phyloP scores from a whole-genome alignment of 805 yeast genomes.

The Wickerhamomyces sydowiorum region DNA sequence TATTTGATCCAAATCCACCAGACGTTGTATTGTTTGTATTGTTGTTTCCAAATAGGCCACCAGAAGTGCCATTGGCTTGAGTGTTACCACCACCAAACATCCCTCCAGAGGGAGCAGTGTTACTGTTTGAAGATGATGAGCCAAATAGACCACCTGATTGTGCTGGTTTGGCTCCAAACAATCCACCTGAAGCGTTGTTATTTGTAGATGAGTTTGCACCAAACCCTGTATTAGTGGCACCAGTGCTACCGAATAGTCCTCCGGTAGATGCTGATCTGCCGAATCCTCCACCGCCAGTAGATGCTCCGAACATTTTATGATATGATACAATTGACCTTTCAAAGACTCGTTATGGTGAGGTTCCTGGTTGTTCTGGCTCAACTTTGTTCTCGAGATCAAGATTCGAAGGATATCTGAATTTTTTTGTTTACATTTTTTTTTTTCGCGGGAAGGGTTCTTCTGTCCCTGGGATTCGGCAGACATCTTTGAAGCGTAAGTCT shows the following conservation, averaged over 20 bases:
- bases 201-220: conserved; percentile 4
- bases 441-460: no score
- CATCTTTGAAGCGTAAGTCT: no score
- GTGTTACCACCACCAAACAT: conserved; percentile 16
- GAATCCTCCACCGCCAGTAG: conserved; percentile 20
- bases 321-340: neutral
- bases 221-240: conserved; percentile 2
- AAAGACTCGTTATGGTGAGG: no score
- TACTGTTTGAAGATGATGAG: no score
- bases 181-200: conserved; percentile 7
- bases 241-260: conserved; percentile 26
- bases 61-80: conserved; percentile 7
- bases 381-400: conserved; percentile 1
- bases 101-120: no score
- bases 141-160: conserved; percentile 20
- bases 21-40: conserved; percentile 11
- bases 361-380: conserved; percentile 1
- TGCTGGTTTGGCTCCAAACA: conserved; percentile 11
- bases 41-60: conserved; percentile 38
- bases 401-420: conserved; percentile 7
- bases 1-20: conserved; percentile 19
- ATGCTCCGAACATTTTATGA: conserved; percentile 6
- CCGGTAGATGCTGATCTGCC: no score
- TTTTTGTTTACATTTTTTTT: conserved; percentile 1
- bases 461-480: no score